These are phyloP conservation scores for Aspergillus awamori DNA, from an alignment of 2,329 filamentous ascomycete genomes.

Conservation along the genomic window DNA sequence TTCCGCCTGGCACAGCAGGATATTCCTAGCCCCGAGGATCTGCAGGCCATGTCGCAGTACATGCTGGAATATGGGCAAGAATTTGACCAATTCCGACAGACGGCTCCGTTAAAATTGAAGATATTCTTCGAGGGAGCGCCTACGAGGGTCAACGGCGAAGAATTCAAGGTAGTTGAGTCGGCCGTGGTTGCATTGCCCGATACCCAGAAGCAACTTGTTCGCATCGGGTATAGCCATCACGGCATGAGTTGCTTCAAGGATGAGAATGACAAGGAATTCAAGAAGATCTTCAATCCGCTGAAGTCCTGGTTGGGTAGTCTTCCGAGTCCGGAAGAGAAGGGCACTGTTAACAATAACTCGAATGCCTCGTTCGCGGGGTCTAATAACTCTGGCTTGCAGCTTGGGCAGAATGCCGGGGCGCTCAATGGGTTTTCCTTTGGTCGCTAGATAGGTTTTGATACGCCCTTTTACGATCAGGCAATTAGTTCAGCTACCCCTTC, in stretches of 20 bases:
- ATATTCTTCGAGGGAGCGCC: constrained; percentile 10
- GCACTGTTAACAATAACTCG: not conserved
- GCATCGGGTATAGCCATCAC: not conserved
- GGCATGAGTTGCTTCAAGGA: constrained; percentile 4
- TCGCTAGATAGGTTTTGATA: not conserved
- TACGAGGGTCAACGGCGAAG: not conserved
- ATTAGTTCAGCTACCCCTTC: no score
- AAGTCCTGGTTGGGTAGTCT: constrained; percentile 5
- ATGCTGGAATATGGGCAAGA: not conserved
- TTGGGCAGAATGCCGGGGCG: constrained; percentile 5
- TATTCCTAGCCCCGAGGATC: not conserved
- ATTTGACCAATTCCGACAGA: constrained; percentile 1
- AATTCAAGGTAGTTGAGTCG: constrained; percentile 2
- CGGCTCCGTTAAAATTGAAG: not conserved
- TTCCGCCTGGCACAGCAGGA: constrained; percentile 3
- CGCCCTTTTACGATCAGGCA: no score
- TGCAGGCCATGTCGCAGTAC: not conserved
- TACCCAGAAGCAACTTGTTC: no score
- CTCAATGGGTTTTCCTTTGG: constrained; percentile 6
- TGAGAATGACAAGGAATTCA: constrained; percentile 6
- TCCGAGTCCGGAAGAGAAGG: not conserved
- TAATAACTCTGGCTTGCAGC: not conserved
- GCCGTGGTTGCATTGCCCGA: no score
- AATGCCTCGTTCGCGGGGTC: constrained; percentile 3
- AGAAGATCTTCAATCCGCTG: constrained; percentile 4